phyloP scores from a whole-genome alignment of 2,329 filamentous ascomycete species.

The Stagonosporopsis tanaceti region DNA sequence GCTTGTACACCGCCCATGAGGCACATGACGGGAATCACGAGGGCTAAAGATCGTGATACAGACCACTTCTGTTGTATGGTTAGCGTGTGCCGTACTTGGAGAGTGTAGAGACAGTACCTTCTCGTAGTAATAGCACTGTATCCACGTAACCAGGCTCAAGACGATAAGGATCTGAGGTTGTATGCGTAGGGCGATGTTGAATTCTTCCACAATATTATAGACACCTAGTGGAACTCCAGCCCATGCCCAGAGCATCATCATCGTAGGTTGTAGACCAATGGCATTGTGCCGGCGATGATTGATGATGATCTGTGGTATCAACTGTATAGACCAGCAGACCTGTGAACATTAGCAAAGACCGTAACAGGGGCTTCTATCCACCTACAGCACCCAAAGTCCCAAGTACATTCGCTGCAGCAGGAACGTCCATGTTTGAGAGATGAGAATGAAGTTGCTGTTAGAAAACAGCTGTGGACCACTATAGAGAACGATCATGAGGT shows the following conservation, averaged over 20 bases:
- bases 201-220: slow-evolving; percentile 63
- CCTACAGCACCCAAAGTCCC: slow-evolving; percentile 67
- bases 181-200: slow-evolving; percentile 63
- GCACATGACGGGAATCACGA: slow-evolving; percentile 61
- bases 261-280: slow-evolving; percentile 69
- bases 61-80: slow-evolving; percentile 59
- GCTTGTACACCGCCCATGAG: slow-evolving; percentile 68
- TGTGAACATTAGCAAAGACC: slow-evolving; percentile 15
- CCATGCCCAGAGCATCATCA: slow-evolving; percentile 77
- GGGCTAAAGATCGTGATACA: slow-evolving; percentile 56
- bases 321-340: slow-evolving; percentile 72
- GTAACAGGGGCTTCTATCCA: neutral
- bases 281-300: slow-evolving; percentile 73
- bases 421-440: slow-evolving; percentile 58
- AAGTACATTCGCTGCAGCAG: slow-evolving; percentile 64
- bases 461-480: too few species aligned
- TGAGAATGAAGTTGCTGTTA: too few species aligned
- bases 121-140: slow-evolving; percentile 65
- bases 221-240: slow-evolving; percentile 73
- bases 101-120: slow-evolving; percentile 29
- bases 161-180: slow-evolving; percentile 65
- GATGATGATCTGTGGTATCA: slow-evolving; percentile 74
- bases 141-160: slow-evolving; percentile 63
- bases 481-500: too few species aligned
- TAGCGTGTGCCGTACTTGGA: neutral